These are phyloP conservation scores for Naganishia antarctica DNA, from an alignment of 768 basidiomycete genomes.

Conservation along the genomic window DNA sequence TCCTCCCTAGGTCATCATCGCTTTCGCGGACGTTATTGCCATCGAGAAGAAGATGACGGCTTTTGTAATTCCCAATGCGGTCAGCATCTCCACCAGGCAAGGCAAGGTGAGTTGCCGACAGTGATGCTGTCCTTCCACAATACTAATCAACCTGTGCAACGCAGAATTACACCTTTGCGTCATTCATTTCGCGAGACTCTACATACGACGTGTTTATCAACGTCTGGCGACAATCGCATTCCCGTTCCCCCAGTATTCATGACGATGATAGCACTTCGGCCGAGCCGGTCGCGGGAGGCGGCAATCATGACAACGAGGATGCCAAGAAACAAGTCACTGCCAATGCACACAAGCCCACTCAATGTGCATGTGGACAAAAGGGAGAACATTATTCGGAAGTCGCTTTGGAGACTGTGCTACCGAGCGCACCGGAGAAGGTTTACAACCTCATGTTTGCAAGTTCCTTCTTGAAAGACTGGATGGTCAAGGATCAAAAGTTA, in stretches of 20 bases:
- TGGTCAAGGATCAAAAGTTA: conserved; percentile 81
- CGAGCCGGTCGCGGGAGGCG: conserved; percentile 11
- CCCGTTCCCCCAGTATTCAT: conserved; percentile 26
- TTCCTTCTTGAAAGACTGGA: conserved; percentile 90
- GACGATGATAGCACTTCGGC: conserved; percentile 25
- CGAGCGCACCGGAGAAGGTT: conserved; percentile 89
- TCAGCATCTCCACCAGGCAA: conserved; percentile 75
- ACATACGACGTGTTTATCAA: conserved; percentile 93
- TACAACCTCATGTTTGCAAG: conserved; percentile 94
- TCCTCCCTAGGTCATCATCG: conserved; percentile 81
- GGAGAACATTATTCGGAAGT: conserved; percentile 67
- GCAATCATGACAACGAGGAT: neutral
- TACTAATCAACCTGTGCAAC: neutral
- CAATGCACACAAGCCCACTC: conserved; percentile 42
- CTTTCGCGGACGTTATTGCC: conserved; percentile 75
- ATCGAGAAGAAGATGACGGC: conserved; percentile 98
- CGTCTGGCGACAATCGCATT: conserved; percentile 82
- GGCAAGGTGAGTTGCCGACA: conserved; percentile 37
- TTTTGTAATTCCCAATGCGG: conserved; percentile 93
- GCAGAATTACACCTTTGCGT: conserved; percentile 85
- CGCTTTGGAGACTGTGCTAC: conserved; percentile 71
- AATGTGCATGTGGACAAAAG: conserved; percentile 67
- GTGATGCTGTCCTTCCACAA: too few relatives aligned
- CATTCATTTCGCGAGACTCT: conserved; percentile 91
- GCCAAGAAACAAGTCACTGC: conserved; percentile 14